A percentile compares a stretch with the other conserved stretches of the same genome.
Evolutionary conservation across 495 filamentous ascomycete genomes (phyloP).

Genomic region (Penicillium samsonianum): DNA sequence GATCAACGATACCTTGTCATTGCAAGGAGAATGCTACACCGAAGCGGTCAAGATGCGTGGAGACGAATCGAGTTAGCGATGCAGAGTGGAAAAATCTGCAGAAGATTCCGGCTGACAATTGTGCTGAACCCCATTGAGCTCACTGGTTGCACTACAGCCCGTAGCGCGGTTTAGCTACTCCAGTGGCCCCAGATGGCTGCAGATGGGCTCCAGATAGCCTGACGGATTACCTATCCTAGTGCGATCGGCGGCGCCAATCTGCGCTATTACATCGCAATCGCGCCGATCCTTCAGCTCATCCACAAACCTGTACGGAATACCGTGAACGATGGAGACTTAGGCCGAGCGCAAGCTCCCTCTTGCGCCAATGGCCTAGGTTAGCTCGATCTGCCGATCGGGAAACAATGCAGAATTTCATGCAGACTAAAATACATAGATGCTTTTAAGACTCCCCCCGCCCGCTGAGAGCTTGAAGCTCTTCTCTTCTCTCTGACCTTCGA

Average conservation of each 20-base stretch:
- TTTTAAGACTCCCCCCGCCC: slow-evolving; percentile 18
- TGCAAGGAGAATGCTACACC: neutral
- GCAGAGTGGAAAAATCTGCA: slow-evolving; percentile 14
- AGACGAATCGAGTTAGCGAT: slow-evolving; percentile 10
- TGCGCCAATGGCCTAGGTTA: slow-evolving; percentile 7
- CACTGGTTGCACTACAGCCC: slow-evolving; percentile 30
- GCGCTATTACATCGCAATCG: slow-evolving; percentile 37
- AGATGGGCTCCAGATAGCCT: slow-evolving; percentile 23
- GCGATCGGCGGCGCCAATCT: slow-evolving; percentile 32
- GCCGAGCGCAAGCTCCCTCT: slow-evolving; percentile 17
- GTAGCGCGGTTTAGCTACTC: slow-evolving; percentile 16
- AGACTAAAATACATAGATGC: slow-evolving; percentile 25
- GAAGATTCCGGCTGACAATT: slow-evolving; percentile 29
- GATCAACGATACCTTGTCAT: neutral
- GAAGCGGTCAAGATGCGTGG: slow-evolving; percentile 22
- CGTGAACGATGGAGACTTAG: slow-evolving; percentile 28
- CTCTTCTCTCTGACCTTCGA: neutral
- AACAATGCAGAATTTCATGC: slow-evolving; percentile 10
- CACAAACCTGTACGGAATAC: slow-evolving; percentile 20
- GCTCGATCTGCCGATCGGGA: slow-evolving; percentile 32
- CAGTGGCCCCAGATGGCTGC: slow-evolving; percentile 21
- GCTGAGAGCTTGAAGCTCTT: slow-evolving; percentile 4
- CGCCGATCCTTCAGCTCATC: slow-evolving; percentile 32
- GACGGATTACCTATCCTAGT: slow-evolving; percentile 19
- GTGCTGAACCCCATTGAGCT: slow-evolving; percentile 27